phyloP scores from a whole-genome alignment of 768 basidiomycete genomes.

The Dendrothele bispora region DNA sequence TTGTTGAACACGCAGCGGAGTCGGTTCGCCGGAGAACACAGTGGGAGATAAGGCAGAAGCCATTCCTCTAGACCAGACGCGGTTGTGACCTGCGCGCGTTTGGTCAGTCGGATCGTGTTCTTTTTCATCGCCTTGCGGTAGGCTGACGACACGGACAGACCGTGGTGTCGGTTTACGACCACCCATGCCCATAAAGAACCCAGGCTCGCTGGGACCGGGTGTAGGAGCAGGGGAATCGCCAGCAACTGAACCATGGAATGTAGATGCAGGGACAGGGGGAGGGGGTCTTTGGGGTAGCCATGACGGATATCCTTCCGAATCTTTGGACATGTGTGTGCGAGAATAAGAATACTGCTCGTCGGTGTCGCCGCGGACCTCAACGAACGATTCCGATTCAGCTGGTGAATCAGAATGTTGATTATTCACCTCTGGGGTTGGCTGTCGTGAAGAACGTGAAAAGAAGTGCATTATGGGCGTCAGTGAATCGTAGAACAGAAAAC shows the following conservation, averaged over 20 bases:
- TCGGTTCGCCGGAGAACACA: constrained; percentile 30
- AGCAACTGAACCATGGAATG: constrained; percentile 59
- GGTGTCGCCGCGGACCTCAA: constrained; percentile 11
- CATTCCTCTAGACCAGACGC: constrained; percentile 61
- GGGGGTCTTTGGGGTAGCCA: constrained; percentile 83
- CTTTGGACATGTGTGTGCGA: constrained; percentile 33
- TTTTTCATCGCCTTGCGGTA: constrained; percentile 52
- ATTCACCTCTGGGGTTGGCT: constrained; percentile 28
- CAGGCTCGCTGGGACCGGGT: constrained; percentile 11
- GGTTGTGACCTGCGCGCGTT: constrained; percentile 39
- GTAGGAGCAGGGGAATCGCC: constrained; percentile 17
- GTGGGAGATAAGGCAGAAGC: constrained; percentile 31
- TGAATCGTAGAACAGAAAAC: no score
- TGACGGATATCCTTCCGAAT: constrained; percentile 75
- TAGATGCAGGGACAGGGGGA: constrained; percentile 73
- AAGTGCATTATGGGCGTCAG: constrained; percentile 23
- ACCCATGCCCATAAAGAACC: constrained; percentile 32
- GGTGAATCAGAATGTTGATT: constrained; percentile 24
- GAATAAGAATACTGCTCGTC: constrained; percentile 30
- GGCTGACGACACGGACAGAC: constrained; percentile 77
- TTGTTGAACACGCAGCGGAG: constrained; percentile 37
- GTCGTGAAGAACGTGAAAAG: constrained; percentile 39
- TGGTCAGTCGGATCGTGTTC: constrained; percentile 52
- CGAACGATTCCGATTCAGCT: constrained; percentile 15
- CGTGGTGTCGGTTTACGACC: constrained; percentile 82